Percentiles rank a stretch among this genome's conserved stretches.
Conservation (phyloP, 139 green algal species). For the Raphidocelis subcapitata region DNA sequence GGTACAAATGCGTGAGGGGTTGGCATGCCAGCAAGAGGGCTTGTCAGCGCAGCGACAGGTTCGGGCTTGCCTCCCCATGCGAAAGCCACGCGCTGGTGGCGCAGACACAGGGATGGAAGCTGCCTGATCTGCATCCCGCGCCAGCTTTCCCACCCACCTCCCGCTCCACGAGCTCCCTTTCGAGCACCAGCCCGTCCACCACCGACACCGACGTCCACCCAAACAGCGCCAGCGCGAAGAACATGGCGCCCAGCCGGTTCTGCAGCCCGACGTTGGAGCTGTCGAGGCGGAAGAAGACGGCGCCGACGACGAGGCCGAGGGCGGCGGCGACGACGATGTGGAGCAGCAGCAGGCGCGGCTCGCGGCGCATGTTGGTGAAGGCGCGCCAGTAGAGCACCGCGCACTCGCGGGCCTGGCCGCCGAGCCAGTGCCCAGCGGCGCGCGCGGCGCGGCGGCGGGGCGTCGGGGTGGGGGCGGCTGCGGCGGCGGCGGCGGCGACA, state of each 20-base stretch:
- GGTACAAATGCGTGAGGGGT: too few relatives aligned
- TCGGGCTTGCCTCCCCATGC: too few relatives aligned
- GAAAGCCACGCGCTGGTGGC: too few relatives aligned
- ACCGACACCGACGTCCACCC: slow-evolving; percentile 70
- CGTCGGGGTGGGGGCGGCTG: too few relatives aligned
- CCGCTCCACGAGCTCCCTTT: slow-evolving; percentile 59
- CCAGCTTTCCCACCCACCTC: slow-evolving; percentile 29
- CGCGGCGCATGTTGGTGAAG: not conserved
- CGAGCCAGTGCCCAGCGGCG: too few relatives aligned
- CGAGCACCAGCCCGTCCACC: slow-evolving; percentile 58
- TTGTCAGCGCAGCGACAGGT: too few relatives aligned
- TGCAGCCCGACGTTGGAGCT: slow-evolving; percentile 42
- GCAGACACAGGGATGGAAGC: too few relatives aligned
- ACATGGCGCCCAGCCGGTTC: slow-evolving; percentile 67
- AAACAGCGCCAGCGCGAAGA: slow-evolving; percentile 76
- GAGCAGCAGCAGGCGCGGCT: slow-evolving; percentile 50
- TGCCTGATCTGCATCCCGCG: too few relatives aligned
- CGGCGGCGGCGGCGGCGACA: too few relatives aligned
- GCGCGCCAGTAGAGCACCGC: not conserved
- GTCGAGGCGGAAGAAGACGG: slow-evolving; percentile 57
- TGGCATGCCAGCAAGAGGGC: too few relatives aligned
- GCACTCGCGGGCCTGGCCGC: not conserved
- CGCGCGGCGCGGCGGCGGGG: too few relatives aligned
- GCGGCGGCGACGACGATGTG: slow-evolving; percentile 48
- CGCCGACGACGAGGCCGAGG: slow-evolving; percentile 51